A percentile compares a stretch with the other conserved stretches of the same genome.
phyloP scores from a whole-genome alignment of 2,329 filamentous ascomycete species.

The Xylariaceae sp. region DNA sequence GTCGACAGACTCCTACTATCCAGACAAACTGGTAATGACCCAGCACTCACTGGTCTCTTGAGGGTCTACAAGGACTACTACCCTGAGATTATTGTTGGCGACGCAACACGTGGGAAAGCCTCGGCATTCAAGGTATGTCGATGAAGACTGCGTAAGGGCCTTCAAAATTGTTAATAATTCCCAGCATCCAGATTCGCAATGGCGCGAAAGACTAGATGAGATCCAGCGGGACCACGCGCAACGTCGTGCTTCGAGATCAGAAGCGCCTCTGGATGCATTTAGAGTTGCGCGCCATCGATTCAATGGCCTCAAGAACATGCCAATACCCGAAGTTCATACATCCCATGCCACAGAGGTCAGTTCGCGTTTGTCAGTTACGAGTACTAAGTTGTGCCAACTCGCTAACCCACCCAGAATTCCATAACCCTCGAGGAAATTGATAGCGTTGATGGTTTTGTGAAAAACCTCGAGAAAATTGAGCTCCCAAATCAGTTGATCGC shows the following conservation, averaged over 20 bases:
- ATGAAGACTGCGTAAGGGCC: neutral
- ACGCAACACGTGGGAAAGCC: conserved; percentile 55
- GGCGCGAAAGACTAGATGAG: conserved; percentile 61
- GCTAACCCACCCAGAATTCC: conserved; percentile 44
- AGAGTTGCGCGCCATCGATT: conserved; percentile 54
- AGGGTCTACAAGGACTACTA: conserved; percentile 89
- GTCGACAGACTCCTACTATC: conserved; percentile 49
- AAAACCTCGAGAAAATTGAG: conserved; percentile 71
- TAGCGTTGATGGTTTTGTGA: conserved; percentile 62
- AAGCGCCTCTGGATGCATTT: conserved; percentile 50
- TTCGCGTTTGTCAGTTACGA: neutral
- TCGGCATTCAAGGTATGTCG: conserved; percentile 54
- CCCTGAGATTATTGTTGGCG: conserved; percentile 77
- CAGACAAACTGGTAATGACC: conserved; percentile 64
- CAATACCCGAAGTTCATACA: conserved; percentile 67
- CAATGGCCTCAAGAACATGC: conserved; percentile 42
- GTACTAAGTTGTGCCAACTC: conserved; percentile 1
- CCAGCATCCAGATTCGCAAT: conserved; percentile 69
- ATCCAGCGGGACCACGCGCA: conserved; percentile 58
- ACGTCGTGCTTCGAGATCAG: conserved; percentile 39
- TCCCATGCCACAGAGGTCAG: conserved; percentile 63
- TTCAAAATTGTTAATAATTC: conserved; percentile 25
- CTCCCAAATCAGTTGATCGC: conserved; percentile 77
- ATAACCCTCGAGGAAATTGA: conserved; percentile 74
- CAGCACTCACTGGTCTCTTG: conserved; percentile 65